Conservation (phyloP, 495 filamentous ascomycete species). For the Podospora bellae-mahoneyi region DNA sequence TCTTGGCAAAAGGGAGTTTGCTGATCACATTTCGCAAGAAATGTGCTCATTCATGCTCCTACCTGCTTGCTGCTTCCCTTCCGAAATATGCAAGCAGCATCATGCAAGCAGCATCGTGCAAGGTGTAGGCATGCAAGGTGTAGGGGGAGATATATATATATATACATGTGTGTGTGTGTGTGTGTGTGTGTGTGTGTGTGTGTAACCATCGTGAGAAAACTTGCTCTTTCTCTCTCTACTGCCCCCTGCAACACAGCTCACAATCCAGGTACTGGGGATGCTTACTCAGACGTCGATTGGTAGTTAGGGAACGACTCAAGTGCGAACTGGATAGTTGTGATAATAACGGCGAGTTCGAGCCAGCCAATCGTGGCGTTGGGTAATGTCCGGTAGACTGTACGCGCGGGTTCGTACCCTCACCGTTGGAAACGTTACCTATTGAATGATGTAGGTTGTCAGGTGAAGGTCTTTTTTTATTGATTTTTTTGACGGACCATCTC, state of each 20-base stretch:
- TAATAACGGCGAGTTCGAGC: background rate
- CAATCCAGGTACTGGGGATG: background rate
- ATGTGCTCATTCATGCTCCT: background rate
- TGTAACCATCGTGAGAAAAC: background rate
- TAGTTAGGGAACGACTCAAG: background rate
- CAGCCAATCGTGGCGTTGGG: background rate
- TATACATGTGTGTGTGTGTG: too few species aligned
- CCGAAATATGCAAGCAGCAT: background rate
- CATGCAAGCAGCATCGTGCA: too few species aligned
- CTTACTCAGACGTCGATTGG: background rate
- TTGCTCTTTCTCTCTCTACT: background rate
- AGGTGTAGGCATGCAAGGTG: too few species aligned
- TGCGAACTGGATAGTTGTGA: background rate
- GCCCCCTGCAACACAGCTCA: background rate
- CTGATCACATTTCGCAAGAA: background rate
- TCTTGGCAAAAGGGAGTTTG: background rate
- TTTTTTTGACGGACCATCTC: background rate
- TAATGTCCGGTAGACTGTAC: too few species aligned
- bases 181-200: too few species aligned
- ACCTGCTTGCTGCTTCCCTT: background rate
- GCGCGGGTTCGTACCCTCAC: background rate
- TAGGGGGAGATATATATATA: too few species aligned
- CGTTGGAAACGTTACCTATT: background rate
- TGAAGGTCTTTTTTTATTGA: background rate
- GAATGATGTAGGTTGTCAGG: background rate